These are phyloP conservation scores for Ustilago trichophora DNA, from an alignment of 1,284 basidiomycete genomes.

Conservation along the genomic window DNA sequence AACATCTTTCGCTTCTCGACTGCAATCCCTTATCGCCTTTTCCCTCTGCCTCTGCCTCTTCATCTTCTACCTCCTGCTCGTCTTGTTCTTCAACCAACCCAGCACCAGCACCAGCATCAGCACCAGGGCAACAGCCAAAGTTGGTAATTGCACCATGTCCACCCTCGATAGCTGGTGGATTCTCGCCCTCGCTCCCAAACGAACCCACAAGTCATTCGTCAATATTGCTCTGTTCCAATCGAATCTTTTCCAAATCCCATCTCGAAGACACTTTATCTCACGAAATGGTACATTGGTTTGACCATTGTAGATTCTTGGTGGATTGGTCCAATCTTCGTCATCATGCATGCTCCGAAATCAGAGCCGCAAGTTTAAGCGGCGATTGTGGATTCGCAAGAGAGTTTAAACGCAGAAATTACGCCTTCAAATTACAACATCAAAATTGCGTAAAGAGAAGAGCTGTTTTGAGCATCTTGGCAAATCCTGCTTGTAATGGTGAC, in stretches of 20 bases:
- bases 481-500: constrained; percentile 79
- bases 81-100: too few relatives aligned
- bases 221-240: constrained; percentile 62
- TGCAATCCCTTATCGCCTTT: constrained; percentile 42
- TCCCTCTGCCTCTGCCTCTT: too few relatives aligned
- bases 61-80: too few relatives aligned
- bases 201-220: constrained; percentile 44
- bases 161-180: constrained; percentile 57
- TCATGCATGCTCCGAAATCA: constrained; percentile 95
- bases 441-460: constrained; percentile 90
- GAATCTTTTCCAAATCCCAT: constrained; percentile 76
- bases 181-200: constrained; percentile 47
- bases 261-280: constrained; percentile 93
- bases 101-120: neutral
- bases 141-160: constrained; percentile 58
- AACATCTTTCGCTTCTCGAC: constrained; percentile 58
- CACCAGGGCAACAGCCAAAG: constrained; percentile 36
- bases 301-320: constrained; percentile 91
- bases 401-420: constrained; percentile 66
- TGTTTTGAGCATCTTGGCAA: constrained; percentile 79
- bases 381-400: constrained; percentile 62
- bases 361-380: constrained; percentile 81
- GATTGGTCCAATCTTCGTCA: constrained; percentile 89
- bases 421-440: constrained; percentile 86
- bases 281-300: constrained; percentile 95